Evolutionary conservation across 768 basidiomycete genomes (phyloP).

Genomic region (Boletus vermiculosoides): DNA sequence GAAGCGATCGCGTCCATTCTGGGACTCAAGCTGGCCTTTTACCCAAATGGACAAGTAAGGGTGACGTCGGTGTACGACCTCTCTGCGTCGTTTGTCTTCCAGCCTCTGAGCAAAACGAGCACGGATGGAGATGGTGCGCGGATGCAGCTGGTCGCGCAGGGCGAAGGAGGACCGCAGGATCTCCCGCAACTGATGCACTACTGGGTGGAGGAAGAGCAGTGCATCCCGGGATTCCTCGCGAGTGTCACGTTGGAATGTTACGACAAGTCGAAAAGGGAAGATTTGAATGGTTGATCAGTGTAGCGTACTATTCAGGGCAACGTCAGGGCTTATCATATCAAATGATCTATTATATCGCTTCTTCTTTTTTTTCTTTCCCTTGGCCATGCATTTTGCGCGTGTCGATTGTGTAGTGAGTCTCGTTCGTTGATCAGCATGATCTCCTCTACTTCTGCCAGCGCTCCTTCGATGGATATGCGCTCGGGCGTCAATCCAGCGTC

Average conservation of each 20-base stretch:
- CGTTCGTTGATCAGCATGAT: neutral
- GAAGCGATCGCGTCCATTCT: constrained; percentile 88
- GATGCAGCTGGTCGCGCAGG: constrained; percentile 74
- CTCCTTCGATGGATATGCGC: neutral
- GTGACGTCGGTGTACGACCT: constrained; percentile 91
- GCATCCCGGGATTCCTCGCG: constrained; percentile 86
- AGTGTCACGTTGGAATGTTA: constrained; percentile 87
- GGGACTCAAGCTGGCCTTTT: constrained; percentile 89
- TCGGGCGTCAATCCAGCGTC: neutral
- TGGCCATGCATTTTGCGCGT: neutral
- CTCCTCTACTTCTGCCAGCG: neutral
- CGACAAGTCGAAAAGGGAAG: constrained; percentile 62
- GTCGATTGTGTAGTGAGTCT: neutral
- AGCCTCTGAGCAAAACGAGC: constrained; percentile 47
- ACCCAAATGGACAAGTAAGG: constrained; percentile 85
- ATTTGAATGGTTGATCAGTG: neutral
- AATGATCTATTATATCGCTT: neutral
- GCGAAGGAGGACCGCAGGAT: constrained; percentile 73
- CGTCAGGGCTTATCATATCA: neutral
- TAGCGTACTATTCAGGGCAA: too few relatives aligned
- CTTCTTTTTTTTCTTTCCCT: neutral
- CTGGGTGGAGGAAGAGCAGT: constrained; percentile 85
- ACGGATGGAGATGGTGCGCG: constrained; percentile 41
- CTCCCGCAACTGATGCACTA: constrained; percentile 74
- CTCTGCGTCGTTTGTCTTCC: constrained; percentile 84